Conservation (phyloP, 345 rosid genomes). For the Linum trigynum region DNA sequence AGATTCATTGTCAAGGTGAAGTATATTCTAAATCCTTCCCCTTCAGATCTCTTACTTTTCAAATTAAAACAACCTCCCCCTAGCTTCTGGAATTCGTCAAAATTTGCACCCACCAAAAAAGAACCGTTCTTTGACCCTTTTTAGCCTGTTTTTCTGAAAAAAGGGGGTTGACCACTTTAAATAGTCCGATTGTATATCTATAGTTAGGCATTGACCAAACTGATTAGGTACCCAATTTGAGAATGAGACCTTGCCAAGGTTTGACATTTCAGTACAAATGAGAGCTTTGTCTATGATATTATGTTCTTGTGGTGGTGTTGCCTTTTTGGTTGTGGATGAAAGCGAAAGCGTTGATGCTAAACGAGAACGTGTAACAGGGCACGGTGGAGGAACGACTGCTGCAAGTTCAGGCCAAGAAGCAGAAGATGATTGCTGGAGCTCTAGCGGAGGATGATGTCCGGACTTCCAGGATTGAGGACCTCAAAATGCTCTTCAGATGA, state of each 20-base stretch:
- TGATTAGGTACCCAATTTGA: too few relatives aligned
- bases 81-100: background rate
- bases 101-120: background rate
- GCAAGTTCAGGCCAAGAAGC: conserved; percentile 63
- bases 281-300: too few relatives aligned
- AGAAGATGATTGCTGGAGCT: conserved; percentile 59
- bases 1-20: conserved; percentile 52
- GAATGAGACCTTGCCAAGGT: too few relatives aligned
- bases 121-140: background rate
- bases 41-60: too few relatives aligned
- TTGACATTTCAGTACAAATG: too few relatives aligned
- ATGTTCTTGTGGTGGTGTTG: too few relatives aligned
- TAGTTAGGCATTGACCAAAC: too few relatives aligned
- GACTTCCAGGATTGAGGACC: conserved; percentile 57
- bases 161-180: background rate
- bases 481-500: conserved; percentile 53
- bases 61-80: background rate
- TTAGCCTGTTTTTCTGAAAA: background rate
- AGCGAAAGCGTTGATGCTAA: background rate
- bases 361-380: conserved; percentile 16
- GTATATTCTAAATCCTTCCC: background rate
- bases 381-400: conserved; percentile 54
- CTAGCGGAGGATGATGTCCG: conserved; percentile 57
- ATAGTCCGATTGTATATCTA: too few relatives aligned
- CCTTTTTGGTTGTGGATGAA: background rate